Base-by-base conservation (phyloP, 2,329 filamentous ascomycete species). In the Tolypocladium nubicola region DNA sequence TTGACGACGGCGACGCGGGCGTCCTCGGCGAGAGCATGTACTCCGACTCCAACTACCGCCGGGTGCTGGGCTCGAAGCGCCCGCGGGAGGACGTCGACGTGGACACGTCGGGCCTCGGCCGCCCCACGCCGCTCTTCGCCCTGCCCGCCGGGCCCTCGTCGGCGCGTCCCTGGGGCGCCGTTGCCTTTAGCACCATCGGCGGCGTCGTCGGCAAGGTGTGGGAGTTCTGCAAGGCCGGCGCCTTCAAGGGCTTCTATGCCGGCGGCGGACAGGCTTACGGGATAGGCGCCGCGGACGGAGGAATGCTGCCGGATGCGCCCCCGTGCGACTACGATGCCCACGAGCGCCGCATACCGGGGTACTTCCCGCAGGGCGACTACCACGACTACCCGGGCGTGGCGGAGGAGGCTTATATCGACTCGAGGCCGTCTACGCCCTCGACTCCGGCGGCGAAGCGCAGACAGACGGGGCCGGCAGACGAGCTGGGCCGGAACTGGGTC, bases 181-280 rank as follows among this genome's bases (percentile, higher is more conserved):
- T 82, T 53, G 80, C 87, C 6, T 74, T 89, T 38, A 80, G 75
- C 45, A 78, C 87, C 0, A 78, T 89, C 9, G 84, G 84, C 1
- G 83, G 79, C 35, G 82, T 88, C 4, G 83, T 88, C 1, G 88
- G 89, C 21, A 93, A 87, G 66, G 84, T 96, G 0, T 91, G 90
- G 81, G 83, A 91, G 63, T 94, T 96, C 65, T 96, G 92, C 75
- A 89, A 78, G 69, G 75, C 76, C 0, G 83, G 80, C 10, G 83
- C 88, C 0, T 95, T 97, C 66, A 81, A 82, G 56, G 92, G 92
- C 0, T 97, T 97, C 70, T 86, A 92, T 60, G 90, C 92, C 14
- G 93, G 92, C 9, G 90, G 88, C 3, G 93, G 92, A 10, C 78
- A 77, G 59, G 85, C 84, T 33, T 96, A 92, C 66, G 75, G 80